Base-by-base conservation (phyloP, 805 yeast species). In the Candida insectalens region DNA sequence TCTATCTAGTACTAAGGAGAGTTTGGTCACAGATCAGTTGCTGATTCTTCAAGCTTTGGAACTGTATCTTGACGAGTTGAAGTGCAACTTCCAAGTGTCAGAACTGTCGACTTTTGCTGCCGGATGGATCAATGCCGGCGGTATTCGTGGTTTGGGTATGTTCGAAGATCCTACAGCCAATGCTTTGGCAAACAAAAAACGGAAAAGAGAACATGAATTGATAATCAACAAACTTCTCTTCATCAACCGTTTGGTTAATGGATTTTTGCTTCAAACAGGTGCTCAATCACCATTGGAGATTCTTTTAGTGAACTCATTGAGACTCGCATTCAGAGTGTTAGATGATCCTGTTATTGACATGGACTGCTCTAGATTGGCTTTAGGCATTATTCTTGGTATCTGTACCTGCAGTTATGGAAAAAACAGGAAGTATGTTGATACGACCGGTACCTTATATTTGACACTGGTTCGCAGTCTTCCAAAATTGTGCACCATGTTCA, bases 331-430 rank as follows among this genome's bases (percentile, higher is more conserved):
- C 55, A 74, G 74, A 34, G 71, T 78, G 6, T 66, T 75, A 28
- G 48, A 62, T 25, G 67, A 72, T 5, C 64, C 69, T 1, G 56
- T 57, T 14, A 45, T 57, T 28, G 82, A 73, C 45, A 43, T 74
- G 17, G 83, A 75, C 29, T 70, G 80, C 13, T 51, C 77, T 2
- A 66, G 94, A 53, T 57, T 82, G 41, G 80, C 87, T 0, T 66
- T 72, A 36, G 71, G 78, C 15, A 62, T 77, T 17, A 49, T 80
- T 45, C 57, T 75, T 27, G 63, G 77, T 13, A 62, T 71, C 20
- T 61, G 76, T 38, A 26, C 42, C 5, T 38, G 47, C 19, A 51
- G 45, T 36, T 7, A 16, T 12, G 57, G 57, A 8, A 16, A 20
- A 3, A 42, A 45, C 4, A 43, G 35, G 12, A 21, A 12, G 12